phyloP scores from a whole-genome alignment of 331 rosid species.

The Acacia concinna region DNA sequence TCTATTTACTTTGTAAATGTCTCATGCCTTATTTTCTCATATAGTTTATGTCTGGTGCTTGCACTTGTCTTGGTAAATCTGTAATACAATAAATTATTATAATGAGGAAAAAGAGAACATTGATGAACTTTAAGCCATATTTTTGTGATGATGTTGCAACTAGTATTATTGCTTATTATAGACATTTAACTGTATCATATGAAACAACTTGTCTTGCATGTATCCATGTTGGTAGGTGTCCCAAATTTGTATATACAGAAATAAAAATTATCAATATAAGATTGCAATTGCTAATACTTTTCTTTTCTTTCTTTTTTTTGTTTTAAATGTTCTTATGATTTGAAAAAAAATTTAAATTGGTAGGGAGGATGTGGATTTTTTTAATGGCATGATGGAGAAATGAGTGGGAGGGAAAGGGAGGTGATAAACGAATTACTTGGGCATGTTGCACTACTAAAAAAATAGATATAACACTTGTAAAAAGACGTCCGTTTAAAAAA shows the following conservation, averaged over 20 bases:
- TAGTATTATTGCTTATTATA: background rate
- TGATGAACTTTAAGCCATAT: background rate
- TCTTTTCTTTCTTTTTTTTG: too few relatives aligned
- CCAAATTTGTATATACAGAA: background rate
- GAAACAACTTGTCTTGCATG: background rate
- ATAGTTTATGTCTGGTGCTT: background rate
- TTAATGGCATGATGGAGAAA: too few relatives aligned
- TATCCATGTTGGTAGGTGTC: background rate
- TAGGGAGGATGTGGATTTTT: too few relatives aligned
- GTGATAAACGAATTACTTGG: too few relatives aligned
- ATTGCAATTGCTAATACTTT: too few relatives aligned
- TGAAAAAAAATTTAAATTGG: too few relatives aligned
- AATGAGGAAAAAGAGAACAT: background rate
- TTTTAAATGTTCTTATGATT: too few relatives aligned
- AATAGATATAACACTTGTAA: too few relatives aligned
- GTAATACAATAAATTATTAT: background rate
- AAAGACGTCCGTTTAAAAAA: too few relatives aligned
- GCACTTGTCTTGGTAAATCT: conserved; percentile 18
- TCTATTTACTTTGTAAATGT: conserved; percentile 28
- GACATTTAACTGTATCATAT: background rate
- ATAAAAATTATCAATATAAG: too few relatives aligned
- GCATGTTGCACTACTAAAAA: too few relatives aligned
- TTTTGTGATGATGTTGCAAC: background rate
- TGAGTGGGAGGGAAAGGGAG: too few relatives aligned
- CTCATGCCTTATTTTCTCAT: conserved; percentile 26